Base-by-base conservation (phyloP, 768 basidiomycete genomes). In the Lentinula detonsa region DNA sequence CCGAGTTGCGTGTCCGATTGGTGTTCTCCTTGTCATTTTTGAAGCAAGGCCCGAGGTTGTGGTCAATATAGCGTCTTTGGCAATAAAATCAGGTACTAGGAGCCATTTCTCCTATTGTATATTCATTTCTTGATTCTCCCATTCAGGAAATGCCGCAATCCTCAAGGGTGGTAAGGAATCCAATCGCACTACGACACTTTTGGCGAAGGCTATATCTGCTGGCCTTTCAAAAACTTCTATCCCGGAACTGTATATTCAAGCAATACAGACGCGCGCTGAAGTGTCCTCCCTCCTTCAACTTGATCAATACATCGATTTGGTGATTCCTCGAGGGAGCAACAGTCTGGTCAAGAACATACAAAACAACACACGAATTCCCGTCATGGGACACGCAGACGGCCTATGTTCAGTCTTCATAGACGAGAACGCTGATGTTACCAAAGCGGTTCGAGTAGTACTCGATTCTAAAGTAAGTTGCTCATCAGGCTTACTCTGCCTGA, bases 341-440 rank as follows among this genome's bases (percentile, higher is more conserved):
- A 83, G 81, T 63, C 85, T 99, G 11, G 97, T 98, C 31, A 81
- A 77, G 66, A 90, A 78, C 71, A 97, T 99, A 61, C 93, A 98
- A 71, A 89, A 90, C 61, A 85, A 78, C 64, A 97, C 96, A 0
- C 81, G 90, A 61, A 98, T 99, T 62, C 90, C 97, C 2, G 97
- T 99, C 48, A 98, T 99, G 95, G 97, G 97, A 1, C 97, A 99
- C 69, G 95, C 97, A 6, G 97, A 99, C 72, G 97, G 97, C 1
- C 76, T 98, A 8, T 99, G 97, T 72, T 84, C 86, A 18, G 85
- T 97, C 5, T 98, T 88, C 71, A 74, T 99, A 5, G 96, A 99
- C 72, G 87, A 90, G 66, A 77, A 80, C 33, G 95, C 95, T 0
- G 84, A 90, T 65, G 66, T 76, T 42, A 82, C 85, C 61, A 98